Percentiles rank a stretch among this genome's conserved stretches.
Conservation (phyloP, 495 filamentous ascomycete genomes). For the Pyrenula massariospora region DNA sequence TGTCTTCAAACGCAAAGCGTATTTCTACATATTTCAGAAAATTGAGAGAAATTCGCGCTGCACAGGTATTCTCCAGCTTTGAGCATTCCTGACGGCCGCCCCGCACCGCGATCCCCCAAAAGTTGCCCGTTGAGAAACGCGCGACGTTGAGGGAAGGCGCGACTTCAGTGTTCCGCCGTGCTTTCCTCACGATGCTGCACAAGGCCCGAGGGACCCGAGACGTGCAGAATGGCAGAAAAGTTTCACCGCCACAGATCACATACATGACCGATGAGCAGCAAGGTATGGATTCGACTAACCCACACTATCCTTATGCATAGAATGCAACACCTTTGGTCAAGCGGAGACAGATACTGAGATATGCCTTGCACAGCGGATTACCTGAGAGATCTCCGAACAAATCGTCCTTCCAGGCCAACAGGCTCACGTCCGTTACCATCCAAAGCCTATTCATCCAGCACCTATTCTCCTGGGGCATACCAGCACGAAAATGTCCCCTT, state of each 20-base stretch:
- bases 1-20: too few relatives aligned
- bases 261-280: slow-evolving; percentile 86
- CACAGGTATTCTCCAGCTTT: too few relatives aligned
- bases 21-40: too few relatives aligned
- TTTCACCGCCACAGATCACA: slow-evolving; percentile 58
- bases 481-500: slow-evolving; percentile 11
- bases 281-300: slow-evolving; percentile 44
- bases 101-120: too few relatives aligned
- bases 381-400: slow-evolving; percentile 68
- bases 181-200: neutral
- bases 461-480: slow-evolving; percentile 26
- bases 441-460: slow-evolving; percentile 21
- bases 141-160: too few relatives aligned
- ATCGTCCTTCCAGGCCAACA: slow-evolving; percentile 60
- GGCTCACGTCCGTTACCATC: slow-evolving; percentile 69
- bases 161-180: too few relatives aligned
- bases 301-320: too few relatives aligned
- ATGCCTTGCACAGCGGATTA: slow-evolving; percentile 44
- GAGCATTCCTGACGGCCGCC: too few relatives aligned
- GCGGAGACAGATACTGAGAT: too few relatives aligned
- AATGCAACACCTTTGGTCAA: too few relatives aligned
- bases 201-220: slow-evolving; percentile 14
- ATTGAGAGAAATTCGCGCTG: too few relatives aligned
- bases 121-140: too few relatives aligned
- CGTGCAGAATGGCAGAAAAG: slow-evolving; percentile 35